phyloP scores from a whole-genome alignment of 2,329 filamentous ascomycete species.

The Ceratocystiopsis brevicomis region DNA sequence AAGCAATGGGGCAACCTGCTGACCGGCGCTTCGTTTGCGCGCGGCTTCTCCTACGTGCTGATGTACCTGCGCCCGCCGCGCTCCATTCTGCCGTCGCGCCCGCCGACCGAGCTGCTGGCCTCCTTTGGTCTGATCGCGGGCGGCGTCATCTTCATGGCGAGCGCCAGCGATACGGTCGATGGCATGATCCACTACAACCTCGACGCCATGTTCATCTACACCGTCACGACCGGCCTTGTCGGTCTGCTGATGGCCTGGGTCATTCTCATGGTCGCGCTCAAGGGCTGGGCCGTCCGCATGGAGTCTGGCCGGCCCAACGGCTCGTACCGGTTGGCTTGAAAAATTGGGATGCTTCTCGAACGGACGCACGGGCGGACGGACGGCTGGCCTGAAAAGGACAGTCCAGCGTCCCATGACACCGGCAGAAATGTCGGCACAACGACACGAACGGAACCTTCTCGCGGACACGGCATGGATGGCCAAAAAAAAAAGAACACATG shows the following conservation, averaged over 20 bases:
- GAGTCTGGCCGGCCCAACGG: conserved; percentile 17
- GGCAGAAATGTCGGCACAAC: no score
- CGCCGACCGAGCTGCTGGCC: conserved; percentile 74
- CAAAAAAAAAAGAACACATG: no score
- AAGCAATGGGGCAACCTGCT: conserved; percentile 83
- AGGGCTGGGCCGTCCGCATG: conserved; percentile 58
- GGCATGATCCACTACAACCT: conserved; percentile 61
- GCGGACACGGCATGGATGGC: no score
- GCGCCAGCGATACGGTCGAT: conserved; percentile 55
- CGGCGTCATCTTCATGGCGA: conserved; percentile 83
- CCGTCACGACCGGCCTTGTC: conserved; percentile 66
- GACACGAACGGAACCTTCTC: no score
- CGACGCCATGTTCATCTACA: conserved; percentile 88
- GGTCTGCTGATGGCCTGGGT: conserved; percentile 75
- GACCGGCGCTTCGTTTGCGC: conserved; percentile 59
- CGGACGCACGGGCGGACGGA: neutral
- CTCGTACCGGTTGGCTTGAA: conserved; percentile 8
- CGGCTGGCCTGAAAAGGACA: neutral
- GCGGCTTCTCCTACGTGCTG: conserved; percentile 61
- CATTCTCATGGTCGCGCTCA: conserved; percentile 58
- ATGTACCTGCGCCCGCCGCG: conserved; percentile 64
- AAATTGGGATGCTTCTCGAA: no score
- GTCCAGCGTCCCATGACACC: no score
- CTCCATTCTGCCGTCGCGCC: conserved; percentile 63
- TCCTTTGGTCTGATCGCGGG: conserved; percentile 76